These are phyloP conservation scores for Beauveria medogensis DNA, from an alignment of 2,329 filamentous ascomycete genomes.

Conservation along the genomic window DNA sequence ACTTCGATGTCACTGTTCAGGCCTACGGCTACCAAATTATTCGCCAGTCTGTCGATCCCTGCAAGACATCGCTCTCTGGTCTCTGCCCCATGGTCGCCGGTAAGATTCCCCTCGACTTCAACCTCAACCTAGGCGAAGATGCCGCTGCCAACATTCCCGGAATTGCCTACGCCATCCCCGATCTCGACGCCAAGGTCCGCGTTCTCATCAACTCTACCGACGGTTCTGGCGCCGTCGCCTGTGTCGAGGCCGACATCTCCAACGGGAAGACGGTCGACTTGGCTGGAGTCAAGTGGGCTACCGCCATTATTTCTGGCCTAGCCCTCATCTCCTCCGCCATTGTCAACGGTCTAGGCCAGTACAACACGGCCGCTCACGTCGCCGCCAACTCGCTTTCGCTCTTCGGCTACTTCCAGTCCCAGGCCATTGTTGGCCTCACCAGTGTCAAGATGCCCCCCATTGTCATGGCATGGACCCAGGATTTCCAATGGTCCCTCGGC, in stretches of 20 bases:
- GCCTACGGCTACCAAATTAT: constrained; percentile 77
- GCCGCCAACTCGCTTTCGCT: constrained; percentile 87
- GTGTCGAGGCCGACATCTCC: constrained; percentile 78
- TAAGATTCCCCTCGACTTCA: constrained; percentile 67
- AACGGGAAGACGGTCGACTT: constrained; percentile 92
- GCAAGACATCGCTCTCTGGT: constrained; percentile 58
- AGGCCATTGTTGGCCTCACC: constrained; percentile 83
- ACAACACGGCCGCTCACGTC: constrained; percentile 90
- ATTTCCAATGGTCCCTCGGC: constrained; percentile 98
- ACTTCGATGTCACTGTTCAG: constrained; percentile 65
- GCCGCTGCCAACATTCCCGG: constrained; percentile 63
- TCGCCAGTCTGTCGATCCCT: constrained; percentile 64
- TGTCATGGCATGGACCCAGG: constrained; percentile 88
- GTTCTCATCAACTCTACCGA: constrained; percentile 70
- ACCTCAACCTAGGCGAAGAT: constrained; percentile 48
- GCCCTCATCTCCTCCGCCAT: constrained; percentile 80
- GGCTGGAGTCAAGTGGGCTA: constrained; percentile 79
- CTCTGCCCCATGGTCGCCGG: constrained; percentile 89
- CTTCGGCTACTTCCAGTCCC: constrained; percentile 89
- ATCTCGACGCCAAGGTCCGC: constrained; percentile 78
- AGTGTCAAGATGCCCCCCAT: constrained; percentile 77
- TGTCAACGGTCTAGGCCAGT: constrained; percentile 83
- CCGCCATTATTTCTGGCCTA: constrained; percentile 78
- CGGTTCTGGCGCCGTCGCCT: constrained; percentile 60
- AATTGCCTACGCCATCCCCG: constrained; percentile 83